Evolutionary conservation across 2,329 filamentous ascomycete species (phyloP).

Genomic region (Tolypocladium tundrense): DNA sequence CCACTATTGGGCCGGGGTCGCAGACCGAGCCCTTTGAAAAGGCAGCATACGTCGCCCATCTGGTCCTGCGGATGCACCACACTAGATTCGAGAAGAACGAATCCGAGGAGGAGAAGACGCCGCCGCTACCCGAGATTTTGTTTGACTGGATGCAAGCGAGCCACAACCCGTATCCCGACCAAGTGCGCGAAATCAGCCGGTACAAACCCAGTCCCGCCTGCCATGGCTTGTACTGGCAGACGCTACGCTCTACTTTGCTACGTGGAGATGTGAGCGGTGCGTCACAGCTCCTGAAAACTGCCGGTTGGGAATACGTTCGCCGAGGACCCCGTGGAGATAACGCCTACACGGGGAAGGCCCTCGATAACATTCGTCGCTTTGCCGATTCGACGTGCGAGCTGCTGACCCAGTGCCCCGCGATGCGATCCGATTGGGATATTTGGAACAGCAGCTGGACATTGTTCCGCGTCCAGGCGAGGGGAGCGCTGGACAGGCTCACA

Average conservation of each 20-base stretch:
- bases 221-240: constrained; percentile 76
- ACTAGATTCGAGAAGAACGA: constrained; percentile 33
- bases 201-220: constrained; percentile 63
- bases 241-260: constrained; percentile 61
- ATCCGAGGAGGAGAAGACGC: constrained; percentile 26
- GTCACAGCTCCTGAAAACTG: constrained; percentile 57
- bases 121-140: constrained; percentile 63
- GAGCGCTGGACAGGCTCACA: constrained; percentile 59
- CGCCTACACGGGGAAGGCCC: constrained; percentile 63
- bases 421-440: constrained; percentile 69
- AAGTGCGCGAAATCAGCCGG: constrained; percentile 53
- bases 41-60: constrained; percentile 65
- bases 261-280: constrained; percentile 64
- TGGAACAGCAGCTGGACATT: constrained; percentile 72
- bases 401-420: constrained; percentile 63
- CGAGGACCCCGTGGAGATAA: constrained; percentile 54
- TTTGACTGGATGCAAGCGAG: constrained; percentile 73
- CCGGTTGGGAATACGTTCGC: constrained; percentile 68
- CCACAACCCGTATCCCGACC: constrained; percentile 61
- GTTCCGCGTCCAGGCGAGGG: constrained; percentile 66
- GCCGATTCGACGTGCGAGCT: constrained; percentile 58
- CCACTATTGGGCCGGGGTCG: constrained; percentile 55
- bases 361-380: constrained; percentile 69
- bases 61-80: constrained; percentile 74
- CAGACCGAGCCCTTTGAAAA: constrained; percentile 57